These are phyloP conservation scores for Miscanthus lutarioriparius DNA, from an alignment of 176 grass and related monocot species.

Conservation along the genomic window DNA sequence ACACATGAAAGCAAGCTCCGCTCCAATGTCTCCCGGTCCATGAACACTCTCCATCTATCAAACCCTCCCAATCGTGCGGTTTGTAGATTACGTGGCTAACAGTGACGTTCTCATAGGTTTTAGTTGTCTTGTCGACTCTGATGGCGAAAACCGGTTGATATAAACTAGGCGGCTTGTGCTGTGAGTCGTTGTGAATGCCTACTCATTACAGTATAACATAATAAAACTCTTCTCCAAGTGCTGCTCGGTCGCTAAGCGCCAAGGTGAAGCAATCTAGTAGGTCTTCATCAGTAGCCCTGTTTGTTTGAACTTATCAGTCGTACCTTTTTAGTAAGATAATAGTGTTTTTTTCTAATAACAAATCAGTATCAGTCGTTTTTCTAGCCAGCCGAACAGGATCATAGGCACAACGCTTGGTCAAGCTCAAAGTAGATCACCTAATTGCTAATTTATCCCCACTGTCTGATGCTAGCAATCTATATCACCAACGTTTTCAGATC, in stretches of 20 bases:
- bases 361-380: too few species aligned
- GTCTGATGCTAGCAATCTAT: neutral
- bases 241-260: neutral
- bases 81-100: slow-evolving; percentile 15
- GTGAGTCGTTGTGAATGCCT: neutral
- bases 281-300: too few species aligned
- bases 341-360: too few species aligned
- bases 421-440: neutral
- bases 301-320: too few species aligned
- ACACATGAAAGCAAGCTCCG: slow-evolving; percentile 37
- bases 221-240: neutral
- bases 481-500: neutral
- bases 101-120: slow-evolving; percentile 10
- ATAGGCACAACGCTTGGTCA: too few species aligned
- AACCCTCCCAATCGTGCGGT: neutral
- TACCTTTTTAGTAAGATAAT: too few species aligned
- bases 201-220: neutral
- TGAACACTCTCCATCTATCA: slow-evolving; percentile 41
- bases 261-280: neutral
- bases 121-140: slow-evolving; percentile 3
- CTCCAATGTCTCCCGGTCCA: slow-evolving; percentile 40
- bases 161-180: neutral
- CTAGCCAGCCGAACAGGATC: too few species aligned
- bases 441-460: neutral
- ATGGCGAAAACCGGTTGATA: slow-evolving; percentile 18